These are phyloP conservation scores for Penicillium angulare DNA, from an alignment of 495 filamentous ascomycete species.

Conservation along the genomic window DNA sequence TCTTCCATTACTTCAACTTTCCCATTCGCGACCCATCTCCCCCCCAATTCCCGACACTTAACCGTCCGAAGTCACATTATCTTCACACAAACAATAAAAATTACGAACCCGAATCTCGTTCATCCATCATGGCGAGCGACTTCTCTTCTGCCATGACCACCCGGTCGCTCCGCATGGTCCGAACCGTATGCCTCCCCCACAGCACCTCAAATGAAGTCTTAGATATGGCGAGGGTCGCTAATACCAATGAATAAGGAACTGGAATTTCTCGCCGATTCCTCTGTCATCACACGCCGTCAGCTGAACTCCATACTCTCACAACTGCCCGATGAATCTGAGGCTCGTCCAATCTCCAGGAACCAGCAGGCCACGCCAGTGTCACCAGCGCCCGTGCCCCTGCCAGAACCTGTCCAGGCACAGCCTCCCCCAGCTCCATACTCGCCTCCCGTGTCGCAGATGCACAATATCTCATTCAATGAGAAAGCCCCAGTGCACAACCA, in stretches of 20 bases:
- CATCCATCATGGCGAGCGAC: slow-evolving; percentile 37
- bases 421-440: slow-evolving; percentile 38
- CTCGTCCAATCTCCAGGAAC: slow-evolving; percentile 28
- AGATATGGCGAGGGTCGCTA: slow-evolving; percentile 8
- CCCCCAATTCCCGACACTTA: not conserved
- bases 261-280: slow-evolving; percentile 78
- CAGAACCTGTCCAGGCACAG: slow-evolving; percentile 35
- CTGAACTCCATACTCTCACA: slow-evolving; percentile 69
- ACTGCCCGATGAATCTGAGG: slow-evolving; percentile 62
- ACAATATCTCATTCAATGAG: slow-evolving; percentile 50
- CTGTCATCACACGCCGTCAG: slow-evolving; percentile 66
- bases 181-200: slow-evolving; percentile 58
- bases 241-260: slow-evolving; percentile 66
- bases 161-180: slow-evolving; percentile 81
- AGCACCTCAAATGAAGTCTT: not conserved
- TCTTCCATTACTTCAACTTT: not conserved
- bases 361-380: slow-evolving; percentile 5
- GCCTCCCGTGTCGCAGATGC: slow-evolving; percentile 43
- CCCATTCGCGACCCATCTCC: not conserved
- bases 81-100: not conserved
- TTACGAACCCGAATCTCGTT: not conserved
- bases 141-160: slow-evolving; percentile 59
- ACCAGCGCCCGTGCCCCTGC: slow-evolving; percentile 17
- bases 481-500: slow-evolving; percentile 53
- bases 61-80: not conserved